A percentile compares a stretch with the other conserved stretches of the same genome.
phyloP scores from a whole-genome alignment of 495 filamentous ascomycete genomes.

The Staphylotrichum tortipilum region DNA sequence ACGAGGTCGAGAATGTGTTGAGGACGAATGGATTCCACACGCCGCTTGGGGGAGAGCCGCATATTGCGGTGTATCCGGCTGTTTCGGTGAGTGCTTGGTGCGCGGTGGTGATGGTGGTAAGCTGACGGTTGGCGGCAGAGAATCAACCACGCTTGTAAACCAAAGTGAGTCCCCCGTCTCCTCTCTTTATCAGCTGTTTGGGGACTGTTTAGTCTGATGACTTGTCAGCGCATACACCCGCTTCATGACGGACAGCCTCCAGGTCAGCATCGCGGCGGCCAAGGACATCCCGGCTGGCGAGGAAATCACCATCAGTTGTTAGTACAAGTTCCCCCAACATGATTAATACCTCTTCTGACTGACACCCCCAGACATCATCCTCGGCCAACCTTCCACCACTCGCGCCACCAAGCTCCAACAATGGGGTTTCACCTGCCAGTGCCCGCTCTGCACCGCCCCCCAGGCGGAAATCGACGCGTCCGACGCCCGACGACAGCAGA shows the following conservation, averaged over 20 bases:
- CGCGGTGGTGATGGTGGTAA: not conserved
- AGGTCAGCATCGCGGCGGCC: conserved; percentile 25
- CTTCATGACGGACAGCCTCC: conserved; percentile 24
- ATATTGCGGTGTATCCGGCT: conserved; percentile 31
- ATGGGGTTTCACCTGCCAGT: conserved; percentile 34
- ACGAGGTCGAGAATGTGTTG: conserved; percentile 33
- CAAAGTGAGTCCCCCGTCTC: conserved; percentile 26
- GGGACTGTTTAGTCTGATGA: too few species aligned
- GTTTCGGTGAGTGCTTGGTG: conserved; percentile 23
- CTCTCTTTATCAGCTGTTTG: too few species aligned
- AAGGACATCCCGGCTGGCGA: conserved; percentile 30
- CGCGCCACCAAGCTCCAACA: conserved; percentile 21
- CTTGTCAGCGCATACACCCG: conserved; percentile 27
- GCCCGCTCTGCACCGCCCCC: conserved; percentile 28
- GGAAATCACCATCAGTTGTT: conserved; percentile 37
- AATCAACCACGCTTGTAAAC: conserved; percentile 35
- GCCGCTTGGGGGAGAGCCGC: conserved; percentile 19
- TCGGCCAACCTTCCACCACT: conserved; percentile 23
- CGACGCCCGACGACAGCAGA: conserved; percentile 27
- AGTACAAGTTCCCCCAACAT: too few species aligned
- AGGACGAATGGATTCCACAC: conserved; percentile 34
- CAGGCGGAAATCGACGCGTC: conserved; percentile 22
- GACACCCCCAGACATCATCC: not conserved
- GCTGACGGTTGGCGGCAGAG: conserved; percentile 16
- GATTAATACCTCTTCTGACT: too few species aligned